Evolutionary conservation across 441 rosid species (phyloP), one percentile per base, ranked within the genome.

Genomic region (Pelargonium myrrhifolium): DNA sequence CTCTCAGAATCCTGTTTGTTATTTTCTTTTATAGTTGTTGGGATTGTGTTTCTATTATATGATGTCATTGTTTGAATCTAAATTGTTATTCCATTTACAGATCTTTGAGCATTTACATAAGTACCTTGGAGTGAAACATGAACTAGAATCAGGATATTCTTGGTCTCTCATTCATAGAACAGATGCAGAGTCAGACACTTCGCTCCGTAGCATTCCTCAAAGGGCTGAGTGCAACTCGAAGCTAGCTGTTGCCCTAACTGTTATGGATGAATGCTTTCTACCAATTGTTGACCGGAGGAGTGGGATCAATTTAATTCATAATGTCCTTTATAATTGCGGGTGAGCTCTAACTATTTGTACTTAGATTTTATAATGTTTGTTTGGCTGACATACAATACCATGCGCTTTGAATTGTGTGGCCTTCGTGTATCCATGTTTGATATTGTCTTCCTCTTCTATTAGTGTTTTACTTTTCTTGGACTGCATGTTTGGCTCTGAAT

Each of bases 221-320:
- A 84, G 88, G 76, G 91, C 84, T 70, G 98, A 83, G 82, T 83
- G 88, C 78, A 91, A 89, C 80, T 89, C 97, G 45, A 94, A 94
- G 83, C 90, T 94, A 65, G 98, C 98, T 45, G 91, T 94, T 28
- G 94, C 97, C n/a, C 74, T 88, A 70, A 84, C 88, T 64, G 84
- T 92, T 60, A 92, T 94, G 99, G 96, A 92, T 76, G 99, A 94
- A 76, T 94, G 99, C 75, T 94, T 94, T 82, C 81, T 94, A 83
- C 99, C 98, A n/a, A 85, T 88, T 59, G 76, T 88, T 80, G 98
- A 94, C 80, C 71, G 96, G 78, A 81, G 99, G 80, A 94, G 97
- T 79, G 89, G 92, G 66, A 75, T 92, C 76, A 89, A 89, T 83
- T 63, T 89, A 72, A 82, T 92, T 66, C 87, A 79, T 24, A 88